Evolutionary conservation across 371 early-diverging fungal species (phyloP), one percentile per base, ranked within the genome.

Genomic region (Fennellomyces sp.): DNA sequence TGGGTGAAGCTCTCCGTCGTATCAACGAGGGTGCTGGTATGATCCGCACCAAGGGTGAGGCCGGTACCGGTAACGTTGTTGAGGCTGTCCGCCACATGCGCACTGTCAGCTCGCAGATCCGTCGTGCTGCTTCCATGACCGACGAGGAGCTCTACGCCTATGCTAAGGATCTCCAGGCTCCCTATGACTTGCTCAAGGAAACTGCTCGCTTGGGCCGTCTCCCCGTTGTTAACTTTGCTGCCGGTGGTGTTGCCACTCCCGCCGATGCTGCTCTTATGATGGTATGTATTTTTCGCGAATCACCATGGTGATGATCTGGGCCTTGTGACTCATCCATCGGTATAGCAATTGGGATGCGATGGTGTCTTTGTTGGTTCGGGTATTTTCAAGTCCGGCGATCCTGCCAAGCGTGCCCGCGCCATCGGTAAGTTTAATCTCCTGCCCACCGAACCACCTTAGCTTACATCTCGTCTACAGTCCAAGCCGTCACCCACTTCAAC

Each of bases 41-140:
- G 91, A 94, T 94, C 85, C 92, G 97, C 68, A 97, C 98, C 63
- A 97, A 97, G 90, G 98, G 98, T 73, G 98, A 97, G 77, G 97
- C 97, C 52, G 97, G 98, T 60, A 97, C 97, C 29, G 97, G 97
- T 58, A 90, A 97, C 66, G 95, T 97, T 57, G 91, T 96, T 36
- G 92, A 98, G 76, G 98, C 98, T 57, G 98, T 98, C 63, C 88
- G 94, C 66, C 96, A 98, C 73, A 92, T 91, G 61, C 88, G 97
- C 52, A 93, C 92, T 19, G 85, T 97, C 64, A 86, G 82, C 73
- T 59, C 81, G 36, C 93, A 97, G 74, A 95, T 97, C 73, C 85
- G 93, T 50, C 85, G 85, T 59, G 90, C 91, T 36, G 71, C 85
- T 55, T 58, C 75, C 67, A 88, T 89, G 89, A 73, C 79, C 50